Conservation (phyloP, 768 basidiomycete genomes). For the Pulveroboletus sp. region DNA sequence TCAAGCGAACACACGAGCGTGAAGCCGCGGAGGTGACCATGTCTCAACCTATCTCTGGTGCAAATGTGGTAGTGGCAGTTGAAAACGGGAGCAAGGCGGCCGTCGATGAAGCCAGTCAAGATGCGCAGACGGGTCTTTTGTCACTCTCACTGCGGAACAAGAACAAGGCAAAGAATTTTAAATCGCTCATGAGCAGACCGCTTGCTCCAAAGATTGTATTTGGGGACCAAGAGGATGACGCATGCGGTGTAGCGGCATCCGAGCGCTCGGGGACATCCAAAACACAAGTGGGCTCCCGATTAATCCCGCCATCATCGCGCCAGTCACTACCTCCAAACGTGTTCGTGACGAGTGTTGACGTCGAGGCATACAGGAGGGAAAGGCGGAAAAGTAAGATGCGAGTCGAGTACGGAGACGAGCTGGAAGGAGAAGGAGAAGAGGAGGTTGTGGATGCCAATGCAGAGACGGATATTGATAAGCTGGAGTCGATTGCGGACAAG, state of each 20-base stretch:
- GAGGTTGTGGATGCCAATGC: not conserved
- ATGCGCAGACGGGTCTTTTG: slow-evolving; percentile 28
- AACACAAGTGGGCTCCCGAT: slow-evolving; percentile 26
- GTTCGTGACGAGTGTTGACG: slow-evolving; percentile 72
- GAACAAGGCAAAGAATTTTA: slow-evolving; percentile 73
- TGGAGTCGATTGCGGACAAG: slow-evolving; percentile 13
- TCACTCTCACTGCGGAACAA: slow-evolving; percentile 60
- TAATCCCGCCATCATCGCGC: slow-evolving; percentile 66
- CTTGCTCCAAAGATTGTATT: slow-evolving; percentile 57
- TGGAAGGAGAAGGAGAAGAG: slow-evolving; percentile 1
- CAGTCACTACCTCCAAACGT: slow-evolving; percentile 55
- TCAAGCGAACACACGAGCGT: slow-evolving; percentile 38
- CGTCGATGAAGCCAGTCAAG: slow-evolving; percentile 20
- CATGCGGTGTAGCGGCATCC: not conserved
- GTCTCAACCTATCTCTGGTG: slow-evolving; percentile 34
- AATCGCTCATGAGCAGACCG: slow-evolving; percentile 43
- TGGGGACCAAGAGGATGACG: slow-evolving; percentile 16
- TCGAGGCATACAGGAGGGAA: slow-evolving; percentile 46
- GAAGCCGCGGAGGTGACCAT: slow-evolving; percentile 10
- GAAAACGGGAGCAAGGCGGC: not conserved
- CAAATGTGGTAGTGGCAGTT: slow-evolving; percentile 36
- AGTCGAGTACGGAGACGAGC: slow-evolving; percentile 33
- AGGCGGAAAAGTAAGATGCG: slow-evolving; percentile 35
- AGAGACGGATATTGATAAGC: slow-evolving; percentile 2
- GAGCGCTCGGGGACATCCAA: no score